These are phyloP conservation scores for Linanthus parryae DNA, from an alignment of 148 eudicot species.

Conservation along the genomic window DNA sequence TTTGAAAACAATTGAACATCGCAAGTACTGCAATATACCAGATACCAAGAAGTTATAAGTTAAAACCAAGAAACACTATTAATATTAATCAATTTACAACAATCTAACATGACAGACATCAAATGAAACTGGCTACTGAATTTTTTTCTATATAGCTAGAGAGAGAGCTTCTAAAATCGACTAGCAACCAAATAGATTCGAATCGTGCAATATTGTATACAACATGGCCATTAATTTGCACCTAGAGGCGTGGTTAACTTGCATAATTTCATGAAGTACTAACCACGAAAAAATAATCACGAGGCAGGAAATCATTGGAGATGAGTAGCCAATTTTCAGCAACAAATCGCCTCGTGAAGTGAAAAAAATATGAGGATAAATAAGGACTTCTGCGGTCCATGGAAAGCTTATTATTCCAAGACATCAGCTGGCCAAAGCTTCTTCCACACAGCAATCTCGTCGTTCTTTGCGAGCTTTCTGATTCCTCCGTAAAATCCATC, in stretches of 20 bases:
- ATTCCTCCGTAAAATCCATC: conserved; percentile 96
- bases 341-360: not conserved
- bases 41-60: too few species aligned
- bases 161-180: not conserved
- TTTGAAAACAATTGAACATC: too few species aligned
- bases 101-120: not conserved
- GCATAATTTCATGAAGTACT: not conserved
- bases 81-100: too few species aligned
- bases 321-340: not conserved
- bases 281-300: not conserved
- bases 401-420: conserved; percentile 40
- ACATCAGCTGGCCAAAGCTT: conserved; percentile 69
- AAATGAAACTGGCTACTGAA: not conserved
- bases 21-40: too few species aligned
- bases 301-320: not conserved
- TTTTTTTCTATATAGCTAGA: not conserved
- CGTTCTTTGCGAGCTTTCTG: conserved; percentile 39
- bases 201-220: not conserved
- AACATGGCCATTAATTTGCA: not conserved
- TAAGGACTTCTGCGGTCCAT: not conserved
- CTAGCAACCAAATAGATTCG: not conserved
- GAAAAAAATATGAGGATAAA: not conserved
- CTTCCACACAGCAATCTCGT: conserved; percentile 75
- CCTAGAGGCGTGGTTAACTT: not conserved
- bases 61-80: too few species aligned